These are phyloP conservation scores for Hygrophorus pudorinus DNA, from an alignment of 768 basidiomycete genomes.

Conservation along the genomic window DNA sequence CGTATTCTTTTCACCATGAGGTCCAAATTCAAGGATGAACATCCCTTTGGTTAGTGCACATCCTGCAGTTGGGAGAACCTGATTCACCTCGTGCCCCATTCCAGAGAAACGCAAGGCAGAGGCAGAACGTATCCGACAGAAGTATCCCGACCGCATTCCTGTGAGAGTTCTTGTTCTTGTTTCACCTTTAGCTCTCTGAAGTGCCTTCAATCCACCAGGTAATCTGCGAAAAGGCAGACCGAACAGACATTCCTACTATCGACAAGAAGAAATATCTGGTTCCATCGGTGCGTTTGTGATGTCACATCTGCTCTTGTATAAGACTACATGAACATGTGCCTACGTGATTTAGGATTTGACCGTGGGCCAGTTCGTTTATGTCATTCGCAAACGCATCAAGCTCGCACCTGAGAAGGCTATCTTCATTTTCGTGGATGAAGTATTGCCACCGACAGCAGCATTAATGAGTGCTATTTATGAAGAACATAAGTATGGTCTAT, in stretches of 20 bases:
- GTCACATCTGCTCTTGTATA: neutral
- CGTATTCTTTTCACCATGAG: constrained; percentile 44
- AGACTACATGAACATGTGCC: neutral
- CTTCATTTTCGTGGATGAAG: constrained; percentile 99
- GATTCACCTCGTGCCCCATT: constrained; percentile 22
- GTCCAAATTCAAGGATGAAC: constrained; percentile 98
- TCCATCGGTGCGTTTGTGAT: constrained; percentile 62
- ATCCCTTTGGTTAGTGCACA: constrained; percentile 77
- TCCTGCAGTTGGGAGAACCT: constrained; percentile 18
- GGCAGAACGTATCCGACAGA: constrained; percentile 96
- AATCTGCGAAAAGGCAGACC: constrained; percentile 99
- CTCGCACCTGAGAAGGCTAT: constrained; percentile 99
- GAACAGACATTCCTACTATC: constrained; percentile 96
- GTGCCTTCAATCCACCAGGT: constrained; percentile 44
- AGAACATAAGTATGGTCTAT: constrained; percentile 83
- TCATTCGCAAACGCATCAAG: constrained; percentile 99
- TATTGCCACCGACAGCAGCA: constrained; percentile 94
- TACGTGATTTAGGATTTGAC: constrained; percentile 68
- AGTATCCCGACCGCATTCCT: constrained; percentile 97
- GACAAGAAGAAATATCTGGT: constrained; percentile 99
- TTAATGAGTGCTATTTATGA: constrained; percentile 99
- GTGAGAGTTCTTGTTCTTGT: constrained; percentile 37
- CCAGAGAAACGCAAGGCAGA: constrained; percentile 99
- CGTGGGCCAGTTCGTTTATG: constrained; percentile 98
- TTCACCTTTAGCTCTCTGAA: constrained; percentile 1